phyloP scores from a whole-genome alignment of 2,329 filamentous ascomycete genomes.

The Colletotrichum spinosum region DNA sequence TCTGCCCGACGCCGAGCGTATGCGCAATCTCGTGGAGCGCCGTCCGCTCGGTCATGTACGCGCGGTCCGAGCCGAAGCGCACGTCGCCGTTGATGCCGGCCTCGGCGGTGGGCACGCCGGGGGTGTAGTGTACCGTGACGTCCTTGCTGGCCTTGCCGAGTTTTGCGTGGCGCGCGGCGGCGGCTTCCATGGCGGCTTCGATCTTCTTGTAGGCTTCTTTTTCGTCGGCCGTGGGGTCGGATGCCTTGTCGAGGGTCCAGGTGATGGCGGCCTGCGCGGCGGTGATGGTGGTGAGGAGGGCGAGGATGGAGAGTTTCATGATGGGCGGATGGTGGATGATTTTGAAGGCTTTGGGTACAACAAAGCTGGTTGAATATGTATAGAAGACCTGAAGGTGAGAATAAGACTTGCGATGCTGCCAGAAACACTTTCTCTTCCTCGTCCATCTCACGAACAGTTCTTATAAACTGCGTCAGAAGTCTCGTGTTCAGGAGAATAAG shows the following conservation, averaged over 20 bases:
- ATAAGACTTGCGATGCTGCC: no score
- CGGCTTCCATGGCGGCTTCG: constrained; percentile 53
- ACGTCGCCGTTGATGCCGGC: constrained; percentile 58
- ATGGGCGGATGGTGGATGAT: not conserved
- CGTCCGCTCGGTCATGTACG: constrained; percentile 61
- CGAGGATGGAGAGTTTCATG: constrained; percentile 43
- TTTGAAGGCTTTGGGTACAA: no score
- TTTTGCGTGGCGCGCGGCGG: constrained; percentile 53
- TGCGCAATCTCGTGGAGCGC: constrained; percentile 62
- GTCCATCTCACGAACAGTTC: not conserved
- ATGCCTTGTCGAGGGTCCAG: constrained; percentile 50
- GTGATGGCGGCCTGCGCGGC: constrained; percentile 51
- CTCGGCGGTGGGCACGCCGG: constrained; percentile 58
- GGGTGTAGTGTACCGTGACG: constrained; percentile 54
- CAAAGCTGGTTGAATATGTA: no score
- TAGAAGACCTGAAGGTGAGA: no score
- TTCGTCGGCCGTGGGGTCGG: constrained; percentile 56
- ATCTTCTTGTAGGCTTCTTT: constrained; percentile 57
- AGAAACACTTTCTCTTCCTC: no score
- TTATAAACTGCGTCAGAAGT: not conserved
- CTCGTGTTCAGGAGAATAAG: not conserved
- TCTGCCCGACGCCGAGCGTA: constrained; percentile 60
- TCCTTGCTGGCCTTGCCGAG: constrained; percentile 50
- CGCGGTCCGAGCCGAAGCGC: constrained; percentile 57
- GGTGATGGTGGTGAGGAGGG: constrained; percentile 45